phyloP scores from a whole-genome alignment of 345 rosid genomes.

The Arabidopsis suecica region DNA sequence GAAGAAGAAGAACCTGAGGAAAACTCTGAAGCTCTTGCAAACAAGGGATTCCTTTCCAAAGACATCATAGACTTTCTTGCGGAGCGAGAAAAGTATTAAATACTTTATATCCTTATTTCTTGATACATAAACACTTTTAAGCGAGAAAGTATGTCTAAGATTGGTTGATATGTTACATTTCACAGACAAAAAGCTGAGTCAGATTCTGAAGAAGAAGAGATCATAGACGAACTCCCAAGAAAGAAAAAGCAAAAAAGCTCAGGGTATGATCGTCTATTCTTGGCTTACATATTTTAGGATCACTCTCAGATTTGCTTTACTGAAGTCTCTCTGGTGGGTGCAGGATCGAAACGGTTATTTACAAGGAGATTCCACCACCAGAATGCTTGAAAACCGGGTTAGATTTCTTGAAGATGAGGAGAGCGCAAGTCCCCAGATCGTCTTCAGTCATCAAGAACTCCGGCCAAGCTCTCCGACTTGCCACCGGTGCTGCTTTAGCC shows the following conservation, averaged over 20 bases:
- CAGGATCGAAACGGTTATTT: conserved; percentile 74
- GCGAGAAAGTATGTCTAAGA: neutral
- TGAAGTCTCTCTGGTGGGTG: conserved; percentile 1
- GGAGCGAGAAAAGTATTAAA: conserved; percentile 69
- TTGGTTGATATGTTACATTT: neutral
- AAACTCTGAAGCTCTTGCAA: conserved; percentile 46
- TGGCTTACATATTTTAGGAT: neutral
- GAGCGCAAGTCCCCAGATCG: conserved; percentile 80
- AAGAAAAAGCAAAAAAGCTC: conserved; percentile 71
- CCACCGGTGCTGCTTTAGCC: conserved; percentile 47
- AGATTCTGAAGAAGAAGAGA: conserved; percentile 58
- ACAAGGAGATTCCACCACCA: conserved; percentile 73
- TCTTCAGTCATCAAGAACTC: conserved; percentile 71
- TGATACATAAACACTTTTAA: neutral
- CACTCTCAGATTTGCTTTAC: neutral
- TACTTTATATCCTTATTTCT: neutral
- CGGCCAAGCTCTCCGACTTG: conserved; percentile 80
- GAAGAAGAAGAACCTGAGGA: conserved; percentile 48
- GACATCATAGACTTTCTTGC: conserved; percentile 80
- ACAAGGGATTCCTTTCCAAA: conserved; percentile 77
- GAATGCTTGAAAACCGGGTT: conserved; percentile 68
- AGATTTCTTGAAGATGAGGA: conserved; percentile 86
- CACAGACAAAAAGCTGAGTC: conserved; percentile 66
- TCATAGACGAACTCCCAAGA: conserved; percentile 49
- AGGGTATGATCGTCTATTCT: conserved; percentile 51